Evolutionary conservation across 306 rosid genomes (phyloP).

Genomic region (Bauhinia variegata): DNA sequence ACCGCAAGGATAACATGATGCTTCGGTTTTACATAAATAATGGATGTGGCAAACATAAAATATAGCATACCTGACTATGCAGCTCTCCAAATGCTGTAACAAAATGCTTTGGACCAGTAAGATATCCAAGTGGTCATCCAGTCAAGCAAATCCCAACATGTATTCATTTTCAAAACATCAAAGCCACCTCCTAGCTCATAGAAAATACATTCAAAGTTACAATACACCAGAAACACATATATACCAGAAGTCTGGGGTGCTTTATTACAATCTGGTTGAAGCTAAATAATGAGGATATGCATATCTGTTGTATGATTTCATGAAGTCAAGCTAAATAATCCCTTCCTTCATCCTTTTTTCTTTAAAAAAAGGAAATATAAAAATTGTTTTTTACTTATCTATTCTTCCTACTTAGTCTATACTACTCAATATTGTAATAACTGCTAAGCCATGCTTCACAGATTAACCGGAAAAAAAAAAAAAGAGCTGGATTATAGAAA

Average conservation of each 20-base stretch:
- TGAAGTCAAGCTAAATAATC: no score
- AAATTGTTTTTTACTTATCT: no score
- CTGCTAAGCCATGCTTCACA: no score
- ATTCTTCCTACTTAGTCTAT: no score
- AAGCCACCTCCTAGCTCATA: conserved; percentile 19
- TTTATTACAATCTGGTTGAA: conserved; percentile 75
- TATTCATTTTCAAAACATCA: conserved; percentile 43
- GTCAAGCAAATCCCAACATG: conserved; percentile 92
- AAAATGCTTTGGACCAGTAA: conserved; percentile 96
- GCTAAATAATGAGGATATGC: no score
- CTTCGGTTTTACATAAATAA: conserved; percentile 1
- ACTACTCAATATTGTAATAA: no score
- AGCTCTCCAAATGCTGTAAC: conserved; percentile 76
- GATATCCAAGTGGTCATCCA: conserved; percentile 96
- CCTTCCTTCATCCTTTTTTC: no score
- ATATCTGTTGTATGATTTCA: no score
- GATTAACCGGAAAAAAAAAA: no score
- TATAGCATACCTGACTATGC: conserved; percentile 83
- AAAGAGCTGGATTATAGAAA: no score
- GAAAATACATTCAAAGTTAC: conserved; percentile 92
- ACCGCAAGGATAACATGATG: conserved; percentile 20
- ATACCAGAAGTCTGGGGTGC: conserved; percentile 97
- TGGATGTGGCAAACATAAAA: conserved; percentile 11
- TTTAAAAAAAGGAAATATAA: no score
- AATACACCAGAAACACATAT: conserved; percentile 25